Evolutionary conservation across 225 moss, liverwort and hornwort genomes (phyloP).

Genomic region (Sphagnum tenellum): DNA sequence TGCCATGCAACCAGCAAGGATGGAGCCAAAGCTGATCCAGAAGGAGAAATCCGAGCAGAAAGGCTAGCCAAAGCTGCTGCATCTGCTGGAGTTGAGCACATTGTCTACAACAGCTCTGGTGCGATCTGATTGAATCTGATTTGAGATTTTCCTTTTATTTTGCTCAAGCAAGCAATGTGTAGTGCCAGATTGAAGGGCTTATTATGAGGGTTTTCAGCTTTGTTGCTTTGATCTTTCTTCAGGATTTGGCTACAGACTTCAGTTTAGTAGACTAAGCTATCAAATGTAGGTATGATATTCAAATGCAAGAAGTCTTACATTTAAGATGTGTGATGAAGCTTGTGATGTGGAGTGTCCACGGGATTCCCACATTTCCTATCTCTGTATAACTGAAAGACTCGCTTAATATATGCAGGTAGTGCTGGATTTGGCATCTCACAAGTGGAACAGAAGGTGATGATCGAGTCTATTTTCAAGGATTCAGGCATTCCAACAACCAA

Average conservation of each 20-base stretch:
- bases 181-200: no score
- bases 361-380: no score
- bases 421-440: slow-evolving; percentile 48
- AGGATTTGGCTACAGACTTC: no score
- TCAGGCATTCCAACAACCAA: slow-evolving; percentile 43
- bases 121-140: neutral
- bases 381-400: no score
- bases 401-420: slow-evolving; percentile 15
- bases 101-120: slow-evolving; percentile 57
- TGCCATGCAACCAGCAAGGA: slow-evolving; percentile 63
- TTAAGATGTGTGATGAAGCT: no score
- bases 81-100: slow-evolving; percentile 32
- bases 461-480: slow-evolving; percentile 34
- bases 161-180: no score
- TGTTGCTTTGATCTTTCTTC: no score
- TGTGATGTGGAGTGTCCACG: no score
- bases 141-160: neutral
- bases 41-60: slow-evolving; percentile 41
- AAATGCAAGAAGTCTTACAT: no score
- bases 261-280: no score
- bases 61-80: slow-evolving; percentile 38
- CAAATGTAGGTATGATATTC: no score
- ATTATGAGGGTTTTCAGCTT: no score
- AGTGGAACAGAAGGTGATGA: slow-evolving; percentile 44
- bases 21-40: slow-evolving; percentile 44